phyloP scores from a whole-genome alignment of 2,329 filamentous ascomycete species.

The Alternaria triticina region DNA sequence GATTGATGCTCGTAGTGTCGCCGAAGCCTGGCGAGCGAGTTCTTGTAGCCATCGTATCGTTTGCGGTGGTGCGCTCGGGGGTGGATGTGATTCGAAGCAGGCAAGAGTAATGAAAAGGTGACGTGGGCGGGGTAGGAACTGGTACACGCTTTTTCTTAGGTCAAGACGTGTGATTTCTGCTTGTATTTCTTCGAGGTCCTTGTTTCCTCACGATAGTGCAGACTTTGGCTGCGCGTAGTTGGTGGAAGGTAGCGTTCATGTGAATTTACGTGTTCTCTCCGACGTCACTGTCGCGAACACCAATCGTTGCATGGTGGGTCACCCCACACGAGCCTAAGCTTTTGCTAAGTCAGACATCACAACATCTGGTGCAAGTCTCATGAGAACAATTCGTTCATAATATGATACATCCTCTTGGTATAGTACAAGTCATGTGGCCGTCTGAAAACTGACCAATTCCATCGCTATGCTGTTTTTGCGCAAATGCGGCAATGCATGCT shows the following conservation, averaged over 20 bases:
- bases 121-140: background rate
- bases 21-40: slow-evolving; percentile 31
- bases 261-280: slow-evolving; percentile 1
- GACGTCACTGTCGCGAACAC: slow-evolving; percentile 16
- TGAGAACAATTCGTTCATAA: background rate
- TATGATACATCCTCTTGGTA: background rate
- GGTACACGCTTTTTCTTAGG: background rate
- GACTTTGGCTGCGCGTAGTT: background rate
- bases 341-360: background rate
- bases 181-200: background rate
- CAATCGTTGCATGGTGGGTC: slow-evolving; percentile 16
- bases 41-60: slow-evolving; percentile 24
- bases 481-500: background rate
- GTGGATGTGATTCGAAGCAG: background rate
- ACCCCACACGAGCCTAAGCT: slow-evolving; percentile 18
- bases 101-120: background rate
- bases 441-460: background rate
- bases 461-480: background rate
- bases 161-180: background rate
- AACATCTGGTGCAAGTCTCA: background rate
- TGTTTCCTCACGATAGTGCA: background rate
- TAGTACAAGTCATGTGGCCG: background rate
- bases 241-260: background rate
- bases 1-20: slow-evolving; percentile 52
- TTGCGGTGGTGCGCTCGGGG: background rate